These are phyloP conservation scores for Clonostachys rosea DNA, from an alignment of 2,329 filamentous ascomycete species.

Conservation along the genomic window DNA sequence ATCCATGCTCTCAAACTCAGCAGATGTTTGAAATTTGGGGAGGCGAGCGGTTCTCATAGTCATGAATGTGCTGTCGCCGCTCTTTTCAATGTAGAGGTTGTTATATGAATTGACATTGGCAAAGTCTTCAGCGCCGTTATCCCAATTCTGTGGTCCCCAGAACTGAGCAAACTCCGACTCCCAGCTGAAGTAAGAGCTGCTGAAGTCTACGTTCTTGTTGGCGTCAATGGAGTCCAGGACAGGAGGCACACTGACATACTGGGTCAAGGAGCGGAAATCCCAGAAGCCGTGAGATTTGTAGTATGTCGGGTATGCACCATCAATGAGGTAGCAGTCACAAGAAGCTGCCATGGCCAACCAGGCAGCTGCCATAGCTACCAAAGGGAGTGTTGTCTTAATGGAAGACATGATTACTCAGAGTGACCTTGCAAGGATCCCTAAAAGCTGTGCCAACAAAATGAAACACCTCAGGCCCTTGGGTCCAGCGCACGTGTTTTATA, in stretches of 20 bases:
- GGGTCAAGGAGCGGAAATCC: slow-evolving; percentile 20
- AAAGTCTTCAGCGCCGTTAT: slow-evolving; percentile 24
- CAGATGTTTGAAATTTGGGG: slow-evolving; percentile 32
- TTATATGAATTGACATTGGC: slow-evolving; percentile 28
- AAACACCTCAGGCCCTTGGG: no score
- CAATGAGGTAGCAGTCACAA: slow-evolving; percentile 21
- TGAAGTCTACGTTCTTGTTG: slow-evolving; percentile 20
- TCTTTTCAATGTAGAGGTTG: slow-evolving; percentile 38
- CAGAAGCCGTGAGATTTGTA: slow-evolving; percentile 16
- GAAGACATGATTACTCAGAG: no score
- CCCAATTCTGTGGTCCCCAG: slow-evolving; percentile 31
- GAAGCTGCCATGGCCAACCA: background rate
- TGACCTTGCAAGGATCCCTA: no score
- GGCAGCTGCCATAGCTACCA: background rate
- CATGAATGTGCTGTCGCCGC: slow-evolving; percentile 32
- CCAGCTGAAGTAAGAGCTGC: slow-evolving; percentile 26
- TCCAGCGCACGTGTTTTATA: no score
- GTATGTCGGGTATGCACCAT: slow-evolving; percentile 14
- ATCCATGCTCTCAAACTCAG: slow-evolving; percentile 35
- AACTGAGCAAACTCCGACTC: slow-evolving; percentile 19
- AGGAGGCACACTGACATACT: slow-evolving; percentile 18
- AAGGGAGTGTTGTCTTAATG: no score
- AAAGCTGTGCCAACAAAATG: no score
- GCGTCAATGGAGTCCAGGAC: slow-evolving; percentile 17
- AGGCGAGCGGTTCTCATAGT: slow-evolving; percentile 39